A percentile compares a stretch with the other conserved stretches of the same genome.
These are phyloP conservation scores for Aspergillus pseudoviridinutans DNA, from an alignment of 2,329 filamentous ascomycete species.

Conservation along the genomic window DNA sequence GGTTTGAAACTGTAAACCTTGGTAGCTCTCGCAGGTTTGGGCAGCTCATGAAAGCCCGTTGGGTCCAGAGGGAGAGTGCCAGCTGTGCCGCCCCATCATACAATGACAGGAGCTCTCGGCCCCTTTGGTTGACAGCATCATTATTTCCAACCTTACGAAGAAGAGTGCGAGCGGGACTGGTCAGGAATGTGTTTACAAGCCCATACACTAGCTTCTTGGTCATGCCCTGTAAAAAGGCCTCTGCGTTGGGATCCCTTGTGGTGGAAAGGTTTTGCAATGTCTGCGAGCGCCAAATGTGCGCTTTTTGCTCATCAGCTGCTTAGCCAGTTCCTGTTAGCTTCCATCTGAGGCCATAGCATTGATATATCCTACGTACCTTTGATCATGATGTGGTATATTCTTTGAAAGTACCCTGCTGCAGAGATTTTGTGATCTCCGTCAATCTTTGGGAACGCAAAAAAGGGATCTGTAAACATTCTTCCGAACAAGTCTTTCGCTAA, in stretches of 20 bases:
- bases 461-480: slow-evolving; percentile 5
- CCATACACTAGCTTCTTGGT: background rate
- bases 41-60: slow-evolving; percentile 13
- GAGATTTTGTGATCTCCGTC: background rate
- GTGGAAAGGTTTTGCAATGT: slow-evolving; percentile 14
- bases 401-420: background rate
- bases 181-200: slow-evolving; percentile 1
- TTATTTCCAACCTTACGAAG: background rate
- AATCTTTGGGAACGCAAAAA: slow-evolving; percentile 1
- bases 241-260: background rate
- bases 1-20: background rate
- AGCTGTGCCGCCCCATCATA: slow-evolving; percentile 11
- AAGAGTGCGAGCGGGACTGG: background rate
- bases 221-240: background rate
- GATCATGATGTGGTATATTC: background rate
- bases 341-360: background rate
- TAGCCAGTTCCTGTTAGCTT: background rate
- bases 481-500: slow-evolving; percentile 4
- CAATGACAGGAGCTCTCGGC: slow-evolving; percentile 2
- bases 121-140: background rate
- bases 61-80: slow-evolving; percentile 16
- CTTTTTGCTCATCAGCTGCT: slow-evolving; percentile 12
- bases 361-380: slow-evolving; percentile 2
- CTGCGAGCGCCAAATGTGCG: slow-evolving; percentile 20
- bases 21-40: background rate